Conservation (phyloP, 179 eudicot species). For the Pouteria campechiana region DNA sequence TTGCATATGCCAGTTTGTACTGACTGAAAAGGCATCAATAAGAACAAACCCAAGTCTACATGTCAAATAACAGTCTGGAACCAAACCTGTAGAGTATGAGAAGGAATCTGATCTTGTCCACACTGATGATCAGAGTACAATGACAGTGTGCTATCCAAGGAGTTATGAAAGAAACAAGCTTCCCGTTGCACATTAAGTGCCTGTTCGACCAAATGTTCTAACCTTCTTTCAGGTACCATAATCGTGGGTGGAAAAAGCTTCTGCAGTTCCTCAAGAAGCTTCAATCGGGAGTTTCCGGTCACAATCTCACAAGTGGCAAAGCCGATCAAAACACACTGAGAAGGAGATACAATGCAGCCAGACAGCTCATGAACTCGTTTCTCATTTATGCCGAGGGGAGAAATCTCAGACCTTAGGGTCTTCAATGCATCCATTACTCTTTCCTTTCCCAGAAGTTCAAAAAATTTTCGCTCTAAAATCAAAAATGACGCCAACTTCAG, state of each 20-base stretch:
- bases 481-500: constrained; percentile 36
- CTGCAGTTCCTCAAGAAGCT: constrained; percentile 40
- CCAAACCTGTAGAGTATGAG: constrained; percentile 41
- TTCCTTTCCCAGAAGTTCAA: constrained; percentile 36
- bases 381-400: constrained; percentile 27
- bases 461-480: constrained; percentile 44
- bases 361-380: constrained; percentile 42
- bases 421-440: constrained; percentile 43
- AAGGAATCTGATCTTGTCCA: constrained; percentile 50
- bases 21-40: no score
- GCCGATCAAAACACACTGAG: constrained; percentile 9
- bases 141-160: constrained; percentile 37
- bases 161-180: constrained; percentile 44
- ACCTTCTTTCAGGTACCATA: constrained; percentile 41
- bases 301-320: background rate
- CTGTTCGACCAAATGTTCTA: constrained; percentile 49
- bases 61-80: no score
- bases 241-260: constrained; percentile 38
- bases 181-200: constrained; percentile 48
- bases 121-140: constrained; percentile 51
- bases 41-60: no score
- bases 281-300: constrained; percentile 16
- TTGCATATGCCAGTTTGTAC: no score
- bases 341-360: constrained; percentile 27
- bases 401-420: constrained; percentile 45